Conservation (phyloP, 1,139 yeast genomes). For the Taphrina pruni region DNA sequence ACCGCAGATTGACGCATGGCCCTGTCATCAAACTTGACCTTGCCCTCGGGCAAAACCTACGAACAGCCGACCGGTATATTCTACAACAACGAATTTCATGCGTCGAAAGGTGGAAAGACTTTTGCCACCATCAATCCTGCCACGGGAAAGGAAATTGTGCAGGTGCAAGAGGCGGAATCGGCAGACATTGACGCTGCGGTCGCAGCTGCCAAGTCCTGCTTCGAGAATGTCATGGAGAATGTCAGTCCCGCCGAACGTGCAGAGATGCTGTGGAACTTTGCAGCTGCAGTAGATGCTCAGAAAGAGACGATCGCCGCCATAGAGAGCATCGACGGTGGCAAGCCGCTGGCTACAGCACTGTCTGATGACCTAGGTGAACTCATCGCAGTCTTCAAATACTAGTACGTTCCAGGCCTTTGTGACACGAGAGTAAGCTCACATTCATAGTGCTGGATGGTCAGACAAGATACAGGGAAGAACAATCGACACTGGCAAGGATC, state of each 20-base stretch:
- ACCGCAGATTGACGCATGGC: not conserved
- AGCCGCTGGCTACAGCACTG: constrained; percentile 59
- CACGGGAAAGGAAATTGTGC: constrained; percentile 69
- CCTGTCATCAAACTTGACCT: constrained; percentile 48
- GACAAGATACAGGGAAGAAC: constrained; percentile 76
- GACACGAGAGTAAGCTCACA: not conserved
- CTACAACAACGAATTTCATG: constrained; percentile 74
- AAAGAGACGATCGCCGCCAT: constrained; percentile 60
- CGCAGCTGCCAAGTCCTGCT: constrained; percentile 67
- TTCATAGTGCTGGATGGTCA: constrained; percentile 71
- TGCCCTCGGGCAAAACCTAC: constrained; percentile 63
- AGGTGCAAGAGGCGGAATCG: constrained; percentile 73
- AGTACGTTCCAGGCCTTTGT: constrained; percentile 8
- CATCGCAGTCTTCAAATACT: constrained; percentile 66
- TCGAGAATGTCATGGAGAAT: constrained; percentile 52
- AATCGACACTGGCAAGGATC: constrained; percentile 66
- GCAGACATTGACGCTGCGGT: constrained; percentile 79
- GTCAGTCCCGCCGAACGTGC: constrained; percentile 58
- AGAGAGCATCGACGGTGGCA: constrained; percentile 73
- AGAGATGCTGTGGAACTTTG: constrained; percentile 58
- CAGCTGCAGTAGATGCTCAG: constrained; percentile 60
- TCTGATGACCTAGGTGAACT: constrained; percentile 72
- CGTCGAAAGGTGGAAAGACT: constrained; percentile 65
- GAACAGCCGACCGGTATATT: constrained; percentile 79
- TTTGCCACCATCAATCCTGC: constrained; percentile 59